phyloP scores from a whole-genome alignment of 192 early-diverging fungal species.

The Powellomyces hirtus region DNA sequence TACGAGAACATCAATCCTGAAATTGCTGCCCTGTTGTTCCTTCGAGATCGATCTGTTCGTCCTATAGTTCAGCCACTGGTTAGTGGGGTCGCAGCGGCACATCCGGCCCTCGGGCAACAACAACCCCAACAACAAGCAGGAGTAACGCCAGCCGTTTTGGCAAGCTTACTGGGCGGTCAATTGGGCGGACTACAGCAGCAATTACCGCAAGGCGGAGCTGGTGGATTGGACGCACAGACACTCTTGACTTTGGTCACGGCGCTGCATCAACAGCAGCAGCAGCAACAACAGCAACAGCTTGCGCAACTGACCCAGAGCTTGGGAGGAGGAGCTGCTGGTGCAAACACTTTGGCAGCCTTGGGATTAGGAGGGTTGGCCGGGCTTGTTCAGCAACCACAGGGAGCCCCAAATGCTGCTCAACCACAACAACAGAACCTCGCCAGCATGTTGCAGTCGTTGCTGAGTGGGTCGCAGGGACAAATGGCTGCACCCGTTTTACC shows the following conservation, averaged over 20 bases:
- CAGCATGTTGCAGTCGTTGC: slow-evolving; percentile 5
- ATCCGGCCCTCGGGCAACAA: neutral
- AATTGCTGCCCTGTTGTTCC: slow-evolving; percentile 31
- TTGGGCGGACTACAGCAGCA: no score
- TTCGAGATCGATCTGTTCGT: slow-evolving; percentile 29
- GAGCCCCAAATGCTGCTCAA: neutral
- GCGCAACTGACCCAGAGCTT: slow-evolving; percentile 21
- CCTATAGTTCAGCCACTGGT: slow-evolving; percentile 18
- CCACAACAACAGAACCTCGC: slow-evolving; percentile 26
- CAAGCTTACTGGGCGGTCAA: no score
- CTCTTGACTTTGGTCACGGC: slow-evolving; percentile 13
- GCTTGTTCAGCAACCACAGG: slow-evolving; percentile 22
- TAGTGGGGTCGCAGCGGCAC: no score
- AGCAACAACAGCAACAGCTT: slow-evolving; percentile 29
- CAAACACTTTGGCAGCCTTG: slow-evolving; percentile 4
- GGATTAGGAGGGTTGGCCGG: slow-evolving; percentile 24
- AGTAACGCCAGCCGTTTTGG: no score
- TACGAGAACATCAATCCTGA: slow-evolving; percentile 43
- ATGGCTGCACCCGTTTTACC: slow-evolving; percentile 16
- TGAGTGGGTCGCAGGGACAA: slow-evolving; percentile 6
- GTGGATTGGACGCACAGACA: slow-evolving; percentile 3
- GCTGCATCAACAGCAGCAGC: slow-evolving; percentile 22
- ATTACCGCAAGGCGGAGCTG: neutral
- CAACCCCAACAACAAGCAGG: no score
- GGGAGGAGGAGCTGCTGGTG: slow-evolving; percentile 12